Percentiles rank a stretch among this genome's conserved stretches.
These are phyloP conservation scores for Gryganskiella cystojenkinii DNA, from an alignment of 192 early-diverging fungal genomes.

Conservation along the genomic window DNA sequence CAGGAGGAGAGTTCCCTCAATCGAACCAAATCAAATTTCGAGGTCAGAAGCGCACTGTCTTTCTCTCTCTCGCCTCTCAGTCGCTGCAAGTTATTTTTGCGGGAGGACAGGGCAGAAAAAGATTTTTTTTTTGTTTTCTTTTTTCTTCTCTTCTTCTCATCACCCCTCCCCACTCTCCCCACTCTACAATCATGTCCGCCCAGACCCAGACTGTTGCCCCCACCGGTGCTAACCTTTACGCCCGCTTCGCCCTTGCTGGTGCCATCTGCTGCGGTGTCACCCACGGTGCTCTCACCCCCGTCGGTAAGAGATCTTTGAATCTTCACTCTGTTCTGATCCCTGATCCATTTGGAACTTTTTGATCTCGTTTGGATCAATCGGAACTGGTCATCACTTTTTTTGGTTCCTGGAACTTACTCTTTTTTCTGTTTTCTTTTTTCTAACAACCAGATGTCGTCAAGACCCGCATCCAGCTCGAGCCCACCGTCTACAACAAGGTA, in stretches of 20 bases:
- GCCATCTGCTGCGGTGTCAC: constrained; percentile 69
- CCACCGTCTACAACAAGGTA: constrained; percentile 74
- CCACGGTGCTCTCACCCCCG: constrained; percentile 67
- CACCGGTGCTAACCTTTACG: constrained; percentile 62
- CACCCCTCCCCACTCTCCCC: constrained; percentile 11
- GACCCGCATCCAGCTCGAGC: constrained; percentile 80
- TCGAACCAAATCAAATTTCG: no score
- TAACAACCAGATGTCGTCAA: constrained; percentile 73
- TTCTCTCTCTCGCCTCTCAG: no score
- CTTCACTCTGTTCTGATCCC: neutral
- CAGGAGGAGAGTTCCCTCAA: neutral
- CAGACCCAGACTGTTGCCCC: constrained; percentile 53
- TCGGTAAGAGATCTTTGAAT: constrained; percentile 35
- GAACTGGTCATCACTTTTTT: constrained; percentile 14
- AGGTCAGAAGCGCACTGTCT: no score
- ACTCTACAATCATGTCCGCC: constrained; percentile 29
- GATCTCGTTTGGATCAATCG: neutral
- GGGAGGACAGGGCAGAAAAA: neutral
- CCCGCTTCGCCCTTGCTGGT: constrained; percentile 68
- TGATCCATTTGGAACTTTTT: no score
- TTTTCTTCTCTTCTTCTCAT: constrained; percentile 10
- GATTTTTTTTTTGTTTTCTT: neutral
- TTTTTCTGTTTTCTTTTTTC: neutral
- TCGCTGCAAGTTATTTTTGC: neutral
- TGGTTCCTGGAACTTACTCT: neutral